Evolutionary conservation across 352 stramenopile species (phyloP).

Genomic region (Phytophthora constricta): DNA sequence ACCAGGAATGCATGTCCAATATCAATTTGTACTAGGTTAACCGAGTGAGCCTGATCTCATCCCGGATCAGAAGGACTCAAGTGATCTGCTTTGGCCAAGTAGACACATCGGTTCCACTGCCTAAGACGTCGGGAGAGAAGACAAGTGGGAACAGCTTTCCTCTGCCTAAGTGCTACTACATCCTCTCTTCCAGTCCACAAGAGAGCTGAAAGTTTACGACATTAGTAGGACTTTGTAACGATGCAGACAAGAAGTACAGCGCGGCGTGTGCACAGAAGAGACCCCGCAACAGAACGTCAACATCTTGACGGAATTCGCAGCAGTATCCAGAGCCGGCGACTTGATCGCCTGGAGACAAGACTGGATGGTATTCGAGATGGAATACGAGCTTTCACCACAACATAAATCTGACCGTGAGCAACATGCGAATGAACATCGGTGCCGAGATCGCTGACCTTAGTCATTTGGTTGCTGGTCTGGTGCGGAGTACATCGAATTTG

Average conservation of each 20-base stretch:
- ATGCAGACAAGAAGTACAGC: slow-evolving; percentile 5
- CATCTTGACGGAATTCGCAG: background rate
- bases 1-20: too few species aligned
- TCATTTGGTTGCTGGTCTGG: background rate
- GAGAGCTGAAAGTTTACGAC: background rate
- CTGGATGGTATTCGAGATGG: background rate
- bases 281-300: background rate
- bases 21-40: too few species aligned
- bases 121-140: too few species aligned
- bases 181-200: background rate
- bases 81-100: too few species aligned
- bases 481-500: background rate
- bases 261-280: background rate
- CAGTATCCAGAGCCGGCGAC: background rate
- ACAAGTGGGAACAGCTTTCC: background rate
- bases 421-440: background rate
- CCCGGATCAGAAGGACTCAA: too few species aligned
- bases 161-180: background rate
- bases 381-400: background rate
- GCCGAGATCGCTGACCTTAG: background rate
- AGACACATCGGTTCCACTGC: too few species aligned
- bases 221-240: slow-evolving; percentile 5
- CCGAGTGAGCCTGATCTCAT: too few species aligned
- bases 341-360: background rate
- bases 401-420: background rate